A percentile compares a stretch with the other conserved stretches of the same genome.
Evolutionary conservation across 306 rosid species (phyloP).

Genomic region (Argentina anserina): DNA sequence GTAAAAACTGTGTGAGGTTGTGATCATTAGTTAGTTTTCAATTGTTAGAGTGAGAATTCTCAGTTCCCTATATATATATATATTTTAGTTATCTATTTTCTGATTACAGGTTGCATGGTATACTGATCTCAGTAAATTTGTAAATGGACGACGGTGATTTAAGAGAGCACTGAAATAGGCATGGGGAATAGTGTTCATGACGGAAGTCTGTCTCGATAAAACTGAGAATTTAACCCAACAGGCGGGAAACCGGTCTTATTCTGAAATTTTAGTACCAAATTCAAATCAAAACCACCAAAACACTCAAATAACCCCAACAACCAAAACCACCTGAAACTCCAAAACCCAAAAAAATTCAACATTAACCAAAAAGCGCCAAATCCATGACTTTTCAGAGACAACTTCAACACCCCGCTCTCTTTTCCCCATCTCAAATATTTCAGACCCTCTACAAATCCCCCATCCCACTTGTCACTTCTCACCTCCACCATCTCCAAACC

Average conservation of each 20-base stretch:
- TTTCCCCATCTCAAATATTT: neutral
- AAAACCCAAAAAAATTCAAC: neutral
- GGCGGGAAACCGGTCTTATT: neutral
- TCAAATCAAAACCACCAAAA: neutral
- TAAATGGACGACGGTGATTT: too few species aligned
- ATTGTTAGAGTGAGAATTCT: too few species aligned
- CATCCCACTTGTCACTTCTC: neutral
- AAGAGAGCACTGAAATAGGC: too few species aligned
- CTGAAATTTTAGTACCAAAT: neutral
- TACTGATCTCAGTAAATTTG: too few species aligned
- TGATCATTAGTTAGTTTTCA: too few species aligned
- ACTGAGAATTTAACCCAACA: neutral
- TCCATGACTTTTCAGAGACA: neutral
- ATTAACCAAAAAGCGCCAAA: slow-evolving; percentile 12
- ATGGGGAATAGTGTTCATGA: neutral
- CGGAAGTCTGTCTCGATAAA: neutral
- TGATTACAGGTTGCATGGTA: too few species aligned
- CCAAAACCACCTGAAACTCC: neutral
- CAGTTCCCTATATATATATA: too few species aligned
- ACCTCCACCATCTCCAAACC: neutral
- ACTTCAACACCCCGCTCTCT: slow-evolving; percentile 22
- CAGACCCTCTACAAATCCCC: slow-evolving; percentile 21
- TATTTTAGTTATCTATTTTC: too few species aligned
- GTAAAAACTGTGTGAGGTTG: too few species aligned
- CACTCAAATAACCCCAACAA: neutral